Conservation (phyloP, 2,329 filamentous ascomycete species). For the Cladophialophora yegresii region DNA sequence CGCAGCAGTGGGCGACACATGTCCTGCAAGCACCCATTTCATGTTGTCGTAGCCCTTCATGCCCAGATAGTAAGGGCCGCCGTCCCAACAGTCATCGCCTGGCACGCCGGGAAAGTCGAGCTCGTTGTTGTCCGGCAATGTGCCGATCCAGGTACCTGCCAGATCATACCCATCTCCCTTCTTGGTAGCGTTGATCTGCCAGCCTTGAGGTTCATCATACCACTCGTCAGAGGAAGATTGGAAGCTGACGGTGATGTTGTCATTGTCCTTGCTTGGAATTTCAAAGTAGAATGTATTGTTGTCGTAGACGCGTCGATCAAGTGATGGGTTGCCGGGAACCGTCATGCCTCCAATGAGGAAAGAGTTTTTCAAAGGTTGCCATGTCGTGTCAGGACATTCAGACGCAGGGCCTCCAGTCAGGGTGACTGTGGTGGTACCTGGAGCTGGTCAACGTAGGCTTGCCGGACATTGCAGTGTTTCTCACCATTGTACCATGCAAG, state of each 20-base stretch:
- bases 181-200: slow-evolving; percentile 12
- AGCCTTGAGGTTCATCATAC: slow-evolving; percentile 11
- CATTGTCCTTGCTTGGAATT: slow-evolving; percentile 3
- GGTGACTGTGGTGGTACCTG: slow-evolving; percentile 10
- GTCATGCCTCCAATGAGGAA: slow-evolving; percentile 19
- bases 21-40: slow-evolving; percentile 11
- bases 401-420: slow-evolving; percentile 3
- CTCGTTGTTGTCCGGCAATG: slow-evolving; percentile 11
- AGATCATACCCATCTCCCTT: slow-evolving; percentile 17
- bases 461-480: not conserved
- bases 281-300: slow-evolving; percentile 18
- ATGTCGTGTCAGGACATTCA: slow-evolving; percentile 13
- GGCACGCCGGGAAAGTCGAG: slow-evolving; percentile 10
- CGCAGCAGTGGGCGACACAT: slow-evolving; percentile 11
- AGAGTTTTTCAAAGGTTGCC: slow-evolving; percentile 11
- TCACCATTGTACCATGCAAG: slow-evolving; percentile 21
- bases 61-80: slow-evolving; percentile 4
- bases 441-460: not conserved
- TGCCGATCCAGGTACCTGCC: slow-evolving; percentile 11
- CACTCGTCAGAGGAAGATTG: slow-evolving; percentile 15
- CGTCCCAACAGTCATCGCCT: slow-evolving; percentile 8
- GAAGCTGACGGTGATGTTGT: slow-evolving; percentile 8
- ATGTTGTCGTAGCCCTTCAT: slow-evolving; percentile 6
- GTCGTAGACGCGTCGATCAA: slow-evolving; percentile 12
- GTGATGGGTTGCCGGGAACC: slow-evolving; percentile 11